Conservation (phyloP, 345 rosid species). For the Kandelia obovata region DNA sequence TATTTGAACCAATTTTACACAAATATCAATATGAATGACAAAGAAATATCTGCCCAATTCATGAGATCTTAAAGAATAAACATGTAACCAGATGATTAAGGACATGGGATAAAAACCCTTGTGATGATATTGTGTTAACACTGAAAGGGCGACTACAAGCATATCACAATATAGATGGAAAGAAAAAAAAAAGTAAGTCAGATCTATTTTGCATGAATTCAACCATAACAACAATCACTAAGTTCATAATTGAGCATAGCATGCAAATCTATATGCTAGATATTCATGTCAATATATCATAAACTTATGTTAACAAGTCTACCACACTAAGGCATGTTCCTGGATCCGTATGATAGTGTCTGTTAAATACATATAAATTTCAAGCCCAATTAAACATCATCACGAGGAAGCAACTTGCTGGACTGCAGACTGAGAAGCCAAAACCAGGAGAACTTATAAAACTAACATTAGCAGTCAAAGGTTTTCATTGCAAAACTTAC, state of each 20-base stretch:
- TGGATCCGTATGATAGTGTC: not conserved
- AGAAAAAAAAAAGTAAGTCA: not conserved
- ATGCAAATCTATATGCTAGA: not conserved
- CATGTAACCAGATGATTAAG: too few species aligned
- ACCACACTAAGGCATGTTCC: not conserved
- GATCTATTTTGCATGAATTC: not conserved
- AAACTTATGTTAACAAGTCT: not conserved
- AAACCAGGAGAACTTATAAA: not conserved
- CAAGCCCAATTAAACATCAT: constrained; percentile 5
- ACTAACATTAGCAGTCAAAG: constrained; percentile 1
- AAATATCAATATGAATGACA: too few species aligned
- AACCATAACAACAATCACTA: not conserved
- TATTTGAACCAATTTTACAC: too few species aligned
- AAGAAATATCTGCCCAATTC: too few species aligned
- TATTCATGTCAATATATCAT: not conserved
- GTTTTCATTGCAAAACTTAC: constrained; percentile 43
- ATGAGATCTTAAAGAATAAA: too few species aligned
- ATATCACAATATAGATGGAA: not conserved
- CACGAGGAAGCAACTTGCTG: not conserved
- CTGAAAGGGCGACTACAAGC: not conserved
- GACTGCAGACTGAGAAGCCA: constrained; percentile 4
- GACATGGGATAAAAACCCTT: too few species aligned
- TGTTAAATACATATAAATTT: not conserved
- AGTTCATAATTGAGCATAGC: not conserved
- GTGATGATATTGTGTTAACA: too few species aligned